These are phyloP conservation scores for Inga leiocalycina DNA, from an alignment of 306 rosid species.

Conservation along the genomic window DNA sequence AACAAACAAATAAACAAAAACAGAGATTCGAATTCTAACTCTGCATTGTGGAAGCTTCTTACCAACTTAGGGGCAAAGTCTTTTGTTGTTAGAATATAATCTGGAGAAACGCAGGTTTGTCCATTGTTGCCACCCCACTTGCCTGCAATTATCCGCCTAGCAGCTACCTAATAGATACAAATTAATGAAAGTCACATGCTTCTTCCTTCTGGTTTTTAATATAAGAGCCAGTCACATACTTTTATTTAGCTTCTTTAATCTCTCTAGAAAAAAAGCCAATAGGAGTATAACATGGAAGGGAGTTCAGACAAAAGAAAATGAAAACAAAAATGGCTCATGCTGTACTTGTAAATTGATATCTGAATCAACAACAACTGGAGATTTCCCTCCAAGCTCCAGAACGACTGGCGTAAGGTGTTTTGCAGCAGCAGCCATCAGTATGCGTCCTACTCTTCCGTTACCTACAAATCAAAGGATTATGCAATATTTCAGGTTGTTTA, in stretches of 20 bases:
- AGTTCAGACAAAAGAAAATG: not conserved
- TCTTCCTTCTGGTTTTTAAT: no score
- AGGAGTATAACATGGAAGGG: constrained; percentile 21
- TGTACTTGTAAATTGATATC: constrained; percentile 65
- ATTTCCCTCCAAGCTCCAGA: constrained; percentile 99
- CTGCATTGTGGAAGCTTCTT: constrained; percentile 36
- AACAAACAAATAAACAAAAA: constrained; percentile 29
- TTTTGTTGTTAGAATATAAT: constrained; percentile 77
- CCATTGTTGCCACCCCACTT: constrained; percentile 94
- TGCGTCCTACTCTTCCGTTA: constrained; percentile 76
- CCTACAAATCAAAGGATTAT: constrained; percentile 49
- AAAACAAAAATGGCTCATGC: not conserved
- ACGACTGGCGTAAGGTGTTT: constrained; percentile 97
- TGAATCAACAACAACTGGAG: constrained; percentile 86
- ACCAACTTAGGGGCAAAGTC: constrained; percentile 90
- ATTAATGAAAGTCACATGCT: constrained; percentile 3
- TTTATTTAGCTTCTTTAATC: no score
- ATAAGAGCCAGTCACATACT: no score
- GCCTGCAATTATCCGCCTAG: constrained; percentile 82
- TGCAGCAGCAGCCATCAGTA: constrained; percentile 96
- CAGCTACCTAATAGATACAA: constrained; percentile 62
- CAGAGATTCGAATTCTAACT: constrained; percentile 17
- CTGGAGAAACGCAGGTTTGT: constrained; percentile 92
- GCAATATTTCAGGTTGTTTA: constrained; percentile 9
- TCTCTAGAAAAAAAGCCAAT: no score